Evolutionary conservation across 768 basidiomycete genomes (phyloP).

Genomic region (Myochromella boudieri): DNA sequence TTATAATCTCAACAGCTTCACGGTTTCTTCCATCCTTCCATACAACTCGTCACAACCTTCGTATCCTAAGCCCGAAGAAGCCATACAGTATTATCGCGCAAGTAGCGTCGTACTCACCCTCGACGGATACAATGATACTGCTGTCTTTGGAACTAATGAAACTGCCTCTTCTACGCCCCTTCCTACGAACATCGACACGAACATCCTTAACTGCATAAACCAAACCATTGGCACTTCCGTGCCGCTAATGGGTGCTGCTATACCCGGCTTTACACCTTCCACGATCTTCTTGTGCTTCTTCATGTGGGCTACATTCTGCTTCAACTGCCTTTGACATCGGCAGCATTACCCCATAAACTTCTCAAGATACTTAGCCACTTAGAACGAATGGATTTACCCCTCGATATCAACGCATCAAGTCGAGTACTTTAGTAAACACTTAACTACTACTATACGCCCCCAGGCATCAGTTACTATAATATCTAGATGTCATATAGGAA

Average conservation of each 20-base stretch:
- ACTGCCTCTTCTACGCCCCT: conserved; percentile 28
- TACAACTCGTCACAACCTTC: conserved; percentile 1
- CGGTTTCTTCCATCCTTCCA: conserved; percentile 2
- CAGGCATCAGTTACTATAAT: too few species aligned
- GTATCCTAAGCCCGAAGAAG: conserved; percentile 38
- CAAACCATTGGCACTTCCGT: conserved; percentile 39
- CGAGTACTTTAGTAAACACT: too few species aligned
- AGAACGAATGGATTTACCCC: too few species aligned
- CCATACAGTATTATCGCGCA: conserved; percentile 60
- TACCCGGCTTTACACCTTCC: too few species aligned
- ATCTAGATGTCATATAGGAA: too few species aligned
- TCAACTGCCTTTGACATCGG: too few species aligned
- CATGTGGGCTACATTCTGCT: too few species aligned
- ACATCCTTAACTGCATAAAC: conserved; percentile 49
- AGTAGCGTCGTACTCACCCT: conserved; percentile 54
- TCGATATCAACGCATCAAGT: too few species aligned
- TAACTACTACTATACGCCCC: too few species aligned
- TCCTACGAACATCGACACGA: conserved; percentile 42
- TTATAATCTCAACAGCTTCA: background rate
- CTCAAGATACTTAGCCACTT: too few species aligned
- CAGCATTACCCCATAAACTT: too few species aligned
- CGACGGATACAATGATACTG: conserved; percentile 62
- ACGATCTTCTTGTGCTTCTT: too few species aligned
- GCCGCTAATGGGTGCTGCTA: background rate
- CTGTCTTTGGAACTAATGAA: conserved; percentile 34